Conservation (phyloP, 2,329 filamentous ascomycete genomes). For the Aspergillus ustus region DNA sequence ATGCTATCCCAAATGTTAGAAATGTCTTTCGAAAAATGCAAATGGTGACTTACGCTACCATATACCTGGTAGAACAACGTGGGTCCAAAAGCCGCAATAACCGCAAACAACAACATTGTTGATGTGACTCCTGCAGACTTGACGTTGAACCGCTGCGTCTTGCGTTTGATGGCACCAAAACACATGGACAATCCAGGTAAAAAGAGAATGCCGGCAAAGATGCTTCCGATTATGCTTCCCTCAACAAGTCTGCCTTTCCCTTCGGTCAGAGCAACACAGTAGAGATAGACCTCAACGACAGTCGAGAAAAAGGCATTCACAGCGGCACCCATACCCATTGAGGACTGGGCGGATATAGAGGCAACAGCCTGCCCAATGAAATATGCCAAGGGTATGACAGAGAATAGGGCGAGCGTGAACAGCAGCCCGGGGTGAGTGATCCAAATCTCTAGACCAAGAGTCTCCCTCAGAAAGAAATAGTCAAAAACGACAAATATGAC, state of each 20-base stretch:
- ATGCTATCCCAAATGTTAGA: constrained; percentile 61
- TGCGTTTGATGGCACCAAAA: constrained; percentile 95
- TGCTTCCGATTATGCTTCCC: constrained; percentile 95
- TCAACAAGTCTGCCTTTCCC: constrained; percentile 93
- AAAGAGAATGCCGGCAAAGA: constrained; percentile 95
- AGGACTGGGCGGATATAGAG: constrained; percentile 97
- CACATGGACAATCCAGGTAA: constrained; percentile 97
- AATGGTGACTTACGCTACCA: constrained; percentile 68
- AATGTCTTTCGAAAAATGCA: background rate
- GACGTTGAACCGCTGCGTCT: constrained; percentile 97
- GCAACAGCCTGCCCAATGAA: constrained; percentile 98
- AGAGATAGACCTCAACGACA: constrained; percentile 95
- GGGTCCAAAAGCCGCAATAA: constrained; percentile 92
- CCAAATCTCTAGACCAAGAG: constrained; percentile 70
- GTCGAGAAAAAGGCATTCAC: constrained; percentile 99
- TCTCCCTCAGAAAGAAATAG: constrained; percentile 75
- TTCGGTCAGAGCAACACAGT: constrained; percentile 89
- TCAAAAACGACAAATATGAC: constrained; percentile 96
- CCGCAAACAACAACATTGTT: constrained; percentile 95
- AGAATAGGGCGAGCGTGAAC: constrained; percentile 81
- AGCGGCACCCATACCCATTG: constrained; percentile 95
- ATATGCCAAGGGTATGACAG: constrained; percentile 95
- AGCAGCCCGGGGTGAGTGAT: constrained; percentile 84
- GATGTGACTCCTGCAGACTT: constrained; percentile 95
- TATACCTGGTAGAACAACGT: constrained; percentile 99